These are phyloP conservation scores for Fagopyrum tataricum DNA, from an alignment of 148 eudicot genomes.

Conservation along the genomic window DNA sequence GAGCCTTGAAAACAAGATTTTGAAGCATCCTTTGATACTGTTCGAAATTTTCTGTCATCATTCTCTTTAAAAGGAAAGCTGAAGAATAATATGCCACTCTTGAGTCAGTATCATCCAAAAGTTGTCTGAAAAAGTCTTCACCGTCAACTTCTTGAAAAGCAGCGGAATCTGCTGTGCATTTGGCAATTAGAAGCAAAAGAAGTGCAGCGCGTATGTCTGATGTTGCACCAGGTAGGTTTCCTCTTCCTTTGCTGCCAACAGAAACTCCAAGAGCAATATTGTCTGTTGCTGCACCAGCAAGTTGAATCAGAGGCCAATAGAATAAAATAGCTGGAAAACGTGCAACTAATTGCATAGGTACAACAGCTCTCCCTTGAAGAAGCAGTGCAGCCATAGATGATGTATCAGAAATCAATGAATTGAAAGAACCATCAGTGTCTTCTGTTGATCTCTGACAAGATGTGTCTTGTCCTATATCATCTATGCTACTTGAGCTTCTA, in stretches of 20 bases:
- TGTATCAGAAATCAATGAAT: slow-evolving; percentile 51
- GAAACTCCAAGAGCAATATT: slow-evolving; percentile 96
- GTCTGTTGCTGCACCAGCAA: slow-evolving; percentile 95
- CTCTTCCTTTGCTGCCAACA: slow-evolving; percentile 98
- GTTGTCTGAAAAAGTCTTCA: slow-evolving; percentile 88
- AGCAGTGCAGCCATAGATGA: slow-evolving; percentile 94
- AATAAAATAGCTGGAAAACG: slow-evolving; percentile 88
- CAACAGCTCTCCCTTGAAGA: slow-evolving; percentile 89
- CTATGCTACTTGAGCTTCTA: slow-evolving; percentile 35
- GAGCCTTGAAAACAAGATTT: slow-evolving; percentile 83
- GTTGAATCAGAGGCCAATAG: slow-evolving; percentile 97
- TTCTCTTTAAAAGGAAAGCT: slow-evolving; percentile 91
- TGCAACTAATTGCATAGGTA: slow-evolving; percentile 89
- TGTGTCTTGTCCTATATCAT: slow-evolving; percentile 41
- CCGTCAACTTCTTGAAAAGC: slow-evolving; percentile 91
- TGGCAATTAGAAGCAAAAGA: slow-evolving; percentile 90
- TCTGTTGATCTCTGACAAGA: slow-evolving; percentile 43
- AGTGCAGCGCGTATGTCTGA: slow-evolving; percentile 98
- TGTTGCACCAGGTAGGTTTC: slow-evolving; percentile 94
- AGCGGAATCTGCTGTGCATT: slow-evolving; percentile 91
- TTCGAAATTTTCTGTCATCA: slow-evolving; percentile 97
- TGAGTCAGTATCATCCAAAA: slow-evolving; percentile 93
- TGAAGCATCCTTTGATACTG: slow-evolving; percentile 88
- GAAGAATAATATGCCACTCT: slow-evolving; percentile 98
- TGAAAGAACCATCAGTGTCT: slow-evolving; percentile 35